Evolutionary conservation across 192 early-diverging fungal genomes (phyloP), one percentile per base, ranked within the genome.

Genomic region (Coemansia sp.): DNA sequence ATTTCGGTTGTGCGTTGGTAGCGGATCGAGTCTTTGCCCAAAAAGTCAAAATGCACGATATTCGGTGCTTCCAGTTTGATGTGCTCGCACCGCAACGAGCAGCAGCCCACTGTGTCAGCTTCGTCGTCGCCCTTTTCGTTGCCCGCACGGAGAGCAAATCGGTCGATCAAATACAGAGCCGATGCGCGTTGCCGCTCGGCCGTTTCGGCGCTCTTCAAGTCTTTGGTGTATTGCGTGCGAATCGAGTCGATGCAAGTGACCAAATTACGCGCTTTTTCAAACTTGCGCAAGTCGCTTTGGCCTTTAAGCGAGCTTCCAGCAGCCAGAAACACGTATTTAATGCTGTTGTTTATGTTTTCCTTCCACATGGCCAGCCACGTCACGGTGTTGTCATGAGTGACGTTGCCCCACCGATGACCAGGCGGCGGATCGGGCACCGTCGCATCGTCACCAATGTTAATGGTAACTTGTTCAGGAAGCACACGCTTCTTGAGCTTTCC

Each of bases 311-410:
- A 90, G 62, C 92, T 94, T 27, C 83, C 90, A 3, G 95, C 94
- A 3, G 93, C 94, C 69, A 98, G 84, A 64, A 95, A 95, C 23
- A 98, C 92, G 73, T 98, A 98, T 70, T 98, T 98, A 65, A 84
- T 89, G 59, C 82, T 85, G 23, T 87, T 88, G 74, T 98, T 97
- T 55, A 98, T 92, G 74, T 98, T 98, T 65, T 98, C 97, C 69
- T 95, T 97, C 97, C 97, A 98, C 37, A 85, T 96, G 1, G 97
- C 97, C 38, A 98, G 80, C 97, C 97, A 98, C 16, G 92, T 95
- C 39, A 95, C 95, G 2, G 85, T 92, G 68, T 92, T 89, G 63
- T 98, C 94, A 64, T 97, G 92, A 12, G 88, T 83, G 51, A 98
- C 87, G 13, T 82, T 73, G 37, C 83, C 89, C 97, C 97, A 98